Conservation (phyloP, 2,329 filamentous ascomycete genomes). For the Nannizzia gypsea region DNA sequence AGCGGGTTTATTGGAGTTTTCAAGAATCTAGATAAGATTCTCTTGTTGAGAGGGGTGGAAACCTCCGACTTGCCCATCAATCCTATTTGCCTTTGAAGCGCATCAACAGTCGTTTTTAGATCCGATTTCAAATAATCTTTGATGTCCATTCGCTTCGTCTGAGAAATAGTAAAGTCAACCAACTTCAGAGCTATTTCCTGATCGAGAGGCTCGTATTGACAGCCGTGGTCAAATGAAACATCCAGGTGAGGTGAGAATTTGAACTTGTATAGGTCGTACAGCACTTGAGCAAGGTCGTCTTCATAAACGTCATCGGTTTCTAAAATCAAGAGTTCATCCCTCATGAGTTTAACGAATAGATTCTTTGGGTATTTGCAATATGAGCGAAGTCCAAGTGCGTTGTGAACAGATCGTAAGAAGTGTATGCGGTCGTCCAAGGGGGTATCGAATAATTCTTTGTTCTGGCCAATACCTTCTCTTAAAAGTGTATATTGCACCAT, state of each 20-base stretch:
- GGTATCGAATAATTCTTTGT: conserved; percentile 50
- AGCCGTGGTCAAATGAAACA: conserved; percentile 67
- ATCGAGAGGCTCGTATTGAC: conserved; percentile 64
- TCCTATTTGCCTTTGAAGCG: conserved; percentile 79
- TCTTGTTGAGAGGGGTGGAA: conserved; percentile 75
- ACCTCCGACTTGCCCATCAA: conserved; percentile 60
- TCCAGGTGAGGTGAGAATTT: conserved; percentile 59
- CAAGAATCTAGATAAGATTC: conserved; percentile 68
- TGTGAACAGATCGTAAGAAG: conserved; percentile 69
- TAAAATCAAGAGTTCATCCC: conserved; percentile 67
- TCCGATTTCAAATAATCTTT: conserved; percentile 89
- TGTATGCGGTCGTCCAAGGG: conserved; percentile 64
- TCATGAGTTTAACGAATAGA: conserved; percentile 78
- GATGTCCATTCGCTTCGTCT: conserved; percentile 73
- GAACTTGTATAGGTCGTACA: conserved; percentile 71
- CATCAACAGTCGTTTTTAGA: conserved; percentile 78
- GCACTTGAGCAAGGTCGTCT: conserved; percentile 71
- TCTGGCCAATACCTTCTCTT: conserved; percentile 60
- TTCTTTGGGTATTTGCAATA: conserved; percentile 79
- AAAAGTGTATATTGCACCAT: conserved; percentile 72
- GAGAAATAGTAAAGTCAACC: conserved; percentile 68
- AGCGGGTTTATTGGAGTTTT: conserved; percentile 75
- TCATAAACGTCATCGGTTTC: conserved; percentile 71
- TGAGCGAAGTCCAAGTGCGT: conserved; percentile 69
- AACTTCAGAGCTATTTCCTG: conserved; percentile 67